phyloP scores from a whole-genome alignment of 1,139 yeast genomes.

The Magnusiomyces ingens region DNA sequence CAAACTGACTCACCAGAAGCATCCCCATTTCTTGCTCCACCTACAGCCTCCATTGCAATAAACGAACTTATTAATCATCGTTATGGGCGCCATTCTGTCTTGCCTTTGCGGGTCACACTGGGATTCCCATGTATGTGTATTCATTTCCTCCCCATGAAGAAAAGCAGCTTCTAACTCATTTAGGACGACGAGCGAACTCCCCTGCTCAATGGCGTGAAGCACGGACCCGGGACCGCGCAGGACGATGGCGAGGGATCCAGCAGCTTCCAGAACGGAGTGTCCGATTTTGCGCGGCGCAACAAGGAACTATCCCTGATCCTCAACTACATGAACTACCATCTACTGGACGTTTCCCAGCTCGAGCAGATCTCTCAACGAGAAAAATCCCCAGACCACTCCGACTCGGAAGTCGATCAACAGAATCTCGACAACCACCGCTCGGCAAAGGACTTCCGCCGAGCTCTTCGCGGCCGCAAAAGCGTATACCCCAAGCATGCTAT shows the following conservation, averaged over 20 bases:
- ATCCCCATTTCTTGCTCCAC: not conserved
- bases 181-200: constrained; percentile 14
- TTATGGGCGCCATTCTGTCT: constrained; percentile 2
- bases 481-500: no score
- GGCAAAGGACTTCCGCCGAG: no score
- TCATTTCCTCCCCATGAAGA: not conserved
- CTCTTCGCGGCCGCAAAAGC: no score
- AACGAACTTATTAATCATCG: not conserved
- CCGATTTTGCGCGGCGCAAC: constrained; percentile 17
- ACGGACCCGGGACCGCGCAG: constrained; percentile 8
- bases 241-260: constrained; percentile 7
- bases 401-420: not conserved
- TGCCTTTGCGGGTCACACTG: not conserved
- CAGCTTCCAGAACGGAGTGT: constrained; percentile 1
- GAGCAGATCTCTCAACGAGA: constrained; percentile 14
- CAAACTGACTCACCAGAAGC: not conserved
- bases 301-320: constrained; percentile 22
- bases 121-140: not conserved
- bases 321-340: constrained; percentile 22
- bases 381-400: not conserved
- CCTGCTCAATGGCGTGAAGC: constrained; percentile 13
- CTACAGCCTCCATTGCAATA: not conserved
- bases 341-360: constrained; percentile 24
- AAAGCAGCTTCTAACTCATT: not conserved
- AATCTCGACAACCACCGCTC: constrained; percentile 1